phyloP scores from a whole-genome alignment of 2,329 filamentous ascomycete species.

The Domatiomyces catenatus region DNA sequence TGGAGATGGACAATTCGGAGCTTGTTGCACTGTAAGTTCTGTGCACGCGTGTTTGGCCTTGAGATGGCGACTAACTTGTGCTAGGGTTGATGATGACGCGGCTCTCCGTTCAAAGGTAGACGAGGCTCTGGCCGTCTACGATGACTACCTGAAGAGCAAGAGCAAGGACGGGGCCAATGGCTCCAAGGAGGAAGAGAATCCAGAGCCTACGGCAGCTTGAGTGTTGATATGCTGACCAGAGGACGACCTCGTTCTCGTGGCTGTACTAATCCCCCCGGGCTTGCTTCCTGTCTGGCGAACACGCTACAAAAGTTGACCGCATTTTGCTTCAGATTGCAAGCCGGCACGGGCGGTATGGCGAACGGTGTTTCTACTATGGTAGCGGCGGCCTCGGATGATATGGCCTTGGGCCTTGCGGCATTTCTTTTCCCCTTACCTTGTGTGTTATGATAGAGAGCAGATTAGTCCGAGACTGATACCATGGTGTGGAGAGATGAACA shows the following conservation, averaged over 20 bases:
- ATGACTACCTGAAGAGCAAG: constrained; percentile 95
- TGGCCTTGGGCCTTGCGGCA: background rate
- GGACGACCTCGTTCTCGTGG: background rate
- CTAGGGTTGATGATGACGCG: constrained; percentile 75
- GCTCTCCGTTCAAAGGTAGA: constrained; percentile 92
- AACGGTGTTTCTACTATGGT: background rate
- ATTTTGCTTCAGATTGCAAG: background rate
- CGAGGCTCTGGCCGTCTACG: constrained; percentile 89
- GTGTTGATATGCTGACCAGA: background rate
- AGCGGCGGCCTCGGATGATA: background rate
- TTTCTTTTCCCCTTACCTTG: background rate
- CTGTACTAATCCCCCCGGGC: background rate
- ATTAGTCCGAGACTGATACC: background rate
- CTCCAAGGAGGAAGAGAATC: constrained; percentile 14
- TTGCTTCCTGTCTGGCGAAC: background rate
- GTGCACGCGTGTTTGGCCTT: constrained; percentile 5
- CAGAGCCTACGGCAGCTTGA: constrained; percentile 13
- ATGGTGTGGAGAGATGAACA: background rate
- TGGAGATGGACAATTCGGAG: constrained; percentile 97
- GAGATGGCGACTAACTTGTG: background rate
- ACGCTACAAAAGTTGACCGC: background rate
- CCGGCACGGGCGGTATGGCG: background rate
- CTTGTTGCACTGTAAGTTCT: constrained; percentile 84
- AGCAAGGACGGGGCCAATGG: constrained; percentile 26
- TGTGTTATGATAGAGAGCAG: background rate